Percentiles rank a stretch among this genome's conserved stretches.
Evolutionary conservation across 139 green algal species (phyloP).

Genomic region (Chara braunii): DNA sequence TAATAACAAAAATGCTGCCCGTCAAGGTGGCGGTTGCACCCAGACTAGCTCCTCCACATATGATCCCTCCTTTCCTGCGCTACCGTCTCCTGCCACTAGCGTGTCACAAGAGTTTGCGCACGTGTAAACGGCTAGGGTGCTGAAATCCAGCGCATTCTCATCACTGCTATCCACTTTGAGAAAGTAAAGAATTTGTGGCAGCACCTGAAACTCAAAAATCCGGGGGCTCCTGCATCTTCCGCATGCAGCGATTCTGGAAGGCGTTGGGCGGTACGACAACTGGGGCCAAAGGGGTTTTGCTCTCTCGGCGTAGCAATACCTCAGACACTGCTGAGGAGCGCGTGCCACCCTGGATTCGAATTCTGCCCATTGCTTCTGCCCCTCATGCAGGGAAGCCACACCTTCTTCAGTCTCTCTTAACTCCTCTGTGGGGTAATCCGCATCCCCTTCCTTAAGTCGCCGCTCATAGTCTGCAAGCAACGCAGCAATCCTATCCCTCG

Average conservation of each 20-base stretch:
- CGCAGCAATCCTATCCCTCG: no score
- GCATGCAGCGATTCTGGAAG: not conserved
- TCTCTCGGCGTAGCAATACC: not conserved
- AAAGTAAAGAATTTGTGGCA: conserved; percentile 5
- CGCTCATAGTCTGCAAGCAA: not conserved
- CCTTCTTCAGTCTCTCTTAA: not conserved
- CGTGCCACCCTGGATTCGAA: not conserved
- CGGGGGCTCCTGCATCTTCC: not conserved
- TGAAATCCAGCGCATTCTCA: not conserved
- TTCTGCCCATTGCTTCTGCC: not conserved
- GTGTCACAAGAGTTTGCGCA: not conserved
- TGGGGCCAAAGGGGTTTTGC: not conserved
- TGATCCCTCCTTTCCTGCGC: not conserved
- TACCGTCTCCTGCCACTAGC: no score
- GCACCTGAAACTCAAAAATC: conserved; percentile 9
- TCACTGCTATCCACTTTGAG: not conserved
- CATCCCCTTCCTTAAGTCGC: not conserved
- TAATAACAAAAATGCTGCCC: no score
- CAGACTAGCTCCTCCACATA: not conserved
- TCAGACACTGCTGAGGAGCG: not conserved
- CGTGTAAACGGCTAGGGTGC: conserved; percentile 7
- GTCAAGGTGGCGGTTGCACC: not conserved
- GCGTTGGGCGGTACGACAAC: not conserved
- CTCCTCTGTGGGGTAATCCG: not conserved
- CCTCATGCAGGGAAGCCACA: not conserved